These are phyloP conservation scores for Termitomyces heimii DNA, from an alignment of 768 basidiomycete species.

Conservation along the genomic window DNA sequence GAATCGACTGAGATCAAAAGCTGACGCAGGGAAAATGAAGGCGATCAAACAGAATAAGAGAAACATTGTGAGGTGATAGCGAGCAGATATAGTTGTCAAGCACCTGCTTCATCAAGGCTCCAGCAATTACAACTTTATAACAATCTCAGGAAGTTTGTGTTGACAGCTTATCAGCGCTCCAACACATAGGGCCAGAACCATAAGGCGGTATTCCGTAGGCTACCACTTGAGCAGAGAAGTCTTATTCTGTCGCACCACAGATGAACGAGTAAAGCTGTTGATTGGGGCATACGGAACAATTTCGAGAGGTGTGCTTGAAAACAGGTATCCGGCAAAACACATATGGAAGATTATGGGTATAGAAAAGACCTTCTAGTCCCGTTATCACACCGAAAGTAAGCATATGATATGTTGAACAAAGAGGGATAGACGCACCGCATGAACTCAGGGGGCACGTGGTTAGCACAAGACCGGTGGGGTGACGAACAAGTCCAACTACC, in stretches of 20 bases:
- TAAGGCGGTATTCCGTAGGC: not conserved
- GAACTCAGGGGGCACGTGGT: conserved; percentile 6
- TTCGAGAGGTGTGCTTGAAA: not conserved
- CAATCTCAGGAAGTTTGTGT: not conserved
- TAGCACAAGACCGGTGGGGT: not conserved
- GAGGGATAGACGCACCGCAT: conserved; percentile 9
- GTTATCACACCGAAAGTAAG: conserved; percentile 2
- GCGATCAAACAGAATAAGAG: conserved; percentile 4
- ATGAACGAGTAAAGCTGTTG: not conserved
- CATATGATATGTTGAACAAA: conserved; percentile 3
- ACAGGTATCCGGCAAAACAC: not conserved
- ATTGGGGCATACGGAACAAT: conserved; percentile 3
- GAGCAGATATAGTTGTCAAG: not conserved
- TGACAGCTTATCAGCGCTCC: not conserved
- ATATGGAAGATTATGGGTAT: not conserved
- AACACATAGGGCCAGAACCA: not conserved
- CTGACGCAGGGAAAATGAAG: conserved; percentile 17
- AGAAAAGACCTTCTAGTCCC: not conserved
- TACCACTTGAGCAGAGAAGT: not conserved
- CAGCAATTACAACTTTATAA: not conserved
- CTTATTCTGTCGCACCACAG: not conserved
- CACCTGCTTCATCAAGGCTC: not conserved
- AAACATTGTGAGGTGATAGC: conserved; percentile 7
- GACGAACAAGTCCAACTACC: not conserved
- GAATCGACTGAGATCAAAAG: conserved; percentile 51